Conservation (phyloP, 352 stramenopile species). For the Albugo laibachii region DNA sequence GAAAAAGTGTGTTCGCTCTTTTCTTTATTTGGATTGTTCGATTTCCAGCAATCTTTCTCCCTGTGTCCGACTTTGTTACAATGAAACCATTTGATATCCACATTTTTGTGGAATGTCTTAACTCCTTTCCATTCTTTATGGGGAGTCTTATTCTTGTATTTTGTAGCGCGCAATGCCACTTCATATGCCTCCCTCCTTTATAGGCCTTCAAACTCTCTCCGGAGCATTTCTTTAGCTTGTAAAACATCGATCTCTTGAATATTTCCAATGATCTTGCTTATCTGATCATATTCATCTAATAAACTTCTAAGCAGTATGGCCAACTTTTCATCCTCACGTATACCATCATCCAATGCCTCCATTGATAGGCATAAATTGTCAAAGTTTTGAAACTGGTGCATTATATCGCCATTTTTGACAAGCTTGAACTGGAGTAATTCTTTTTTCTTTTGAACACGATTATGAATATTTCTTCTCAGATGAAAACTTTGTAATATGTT, state of each 20-base stretch:
- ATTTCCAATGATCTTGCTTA: constrained; percentile 12
- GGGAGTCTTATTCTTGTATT: neutral
- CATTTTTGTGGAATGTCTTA: neutral
- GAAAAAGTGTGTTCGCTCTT: constrained; percentile 2
- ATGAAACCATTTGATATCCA: neutral
- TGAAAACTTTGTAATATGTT: no score
- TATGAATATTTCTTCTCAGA: no score
- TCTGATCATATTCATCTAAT: constrained; percentile 5
- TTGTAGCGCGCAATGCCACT: constrained; percentile 2
- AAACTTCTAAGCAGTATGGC: constrained; percentile 6
- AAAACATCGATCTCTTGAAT: constrained; percentile 3
- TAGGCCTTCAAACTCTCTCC: constrained; percentile 8
- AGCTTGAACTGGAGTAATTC: neutral
- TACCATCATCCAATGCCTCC: constrained; percentile 3
- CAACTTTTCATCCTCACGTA: constrained; percentile 4
- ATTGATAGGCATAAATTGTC: constrained; percentile 1
- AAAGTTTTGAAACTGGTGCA: constrained; percentile 6
- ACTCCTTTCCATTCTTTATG: neutral
- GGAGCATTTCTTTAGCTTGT: constrained; percentile 11
- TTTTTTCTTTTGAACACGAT: no score
- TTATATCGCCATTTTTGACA: constrained; percentile 3
- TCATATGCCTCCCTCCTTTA: neutral
- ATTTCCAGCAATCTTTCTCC: neutral
- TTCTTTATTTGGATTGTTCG: neutral
- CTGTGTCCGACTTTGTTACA: constrained; percentile 3